Conservation (phyloP, 1,284 basidiomycete genomes). For the Gymnopus androsaceus region DNA sequence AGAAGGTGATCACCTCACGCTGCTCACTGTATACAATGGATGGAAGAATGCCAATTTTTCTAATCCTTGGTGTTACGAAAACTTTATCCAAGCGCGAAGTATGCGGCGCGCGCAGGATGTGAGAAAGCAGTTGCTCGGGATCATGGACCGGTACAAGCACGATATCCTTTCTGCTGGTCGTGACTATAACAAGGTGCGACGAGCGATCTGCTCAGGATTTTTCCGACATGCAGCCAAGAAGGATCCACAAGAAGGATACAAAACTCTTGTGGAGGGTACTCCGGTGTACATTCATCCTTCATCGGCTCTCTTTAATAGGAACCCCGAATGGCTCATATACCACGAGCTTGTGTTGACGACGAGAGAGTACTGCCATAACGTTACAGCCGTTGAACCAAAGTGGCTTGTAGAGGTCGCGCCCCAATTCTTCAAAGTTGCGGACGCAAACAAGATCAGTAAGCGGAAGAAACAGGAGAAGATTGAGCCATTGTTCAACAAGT, state of each 20-base stretch:
- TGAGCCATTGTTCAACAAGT: constrained; percentile 88
- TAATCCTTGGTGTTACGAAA: constrained; percentile 96
- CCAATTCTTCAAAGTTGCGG: constrained; percentile 96
- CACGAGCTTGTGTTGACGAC: constrained; percentile 65
- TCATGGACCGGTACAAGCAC: constrained; percentile 99
- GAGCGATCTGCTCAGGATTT: constrained; percentile 96
- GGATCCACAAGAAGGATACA: constrained; percentile 95
- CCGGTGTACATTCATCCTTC: constrained; percentile 98
- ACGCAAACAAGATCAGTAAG: constrained; percentile 95
- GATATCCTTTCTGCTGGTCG: constrained; percentile 90
- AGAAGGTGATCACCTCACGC: constrained; percentile 94
- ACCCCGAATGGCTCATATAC: constrained; percentile 68
- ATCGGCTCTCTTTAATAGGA: constrained; percentile 94
- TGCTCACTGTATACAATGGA: constrained; percentile 96
- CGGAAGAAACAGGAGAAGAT: constrained; percentile 98
- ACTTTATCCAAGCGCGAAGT: constrained; percentile 96
- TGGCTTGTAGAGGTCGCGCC: constrained; percentile 99
- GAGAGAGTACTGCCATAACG: constrained; percentile 94
- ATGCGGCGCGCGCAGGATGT: constrained; percentile 99
- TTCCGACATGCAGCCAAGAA: constrained; percentile 97
- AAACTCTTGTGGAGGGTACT: constrained; percentile 96
- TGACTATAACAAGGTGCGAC: constrained; percentile 92
- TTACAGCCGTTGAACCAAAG: constrained; percentile 95
- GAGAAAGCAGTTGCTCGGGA: constrained; percentile 93
- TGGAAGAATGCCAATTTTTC: constrained; percentile 97